Evolutionary conservation across 805 yeast species (phyloP).

Genomic region (Yarrowia yakushimensis): DNA sequence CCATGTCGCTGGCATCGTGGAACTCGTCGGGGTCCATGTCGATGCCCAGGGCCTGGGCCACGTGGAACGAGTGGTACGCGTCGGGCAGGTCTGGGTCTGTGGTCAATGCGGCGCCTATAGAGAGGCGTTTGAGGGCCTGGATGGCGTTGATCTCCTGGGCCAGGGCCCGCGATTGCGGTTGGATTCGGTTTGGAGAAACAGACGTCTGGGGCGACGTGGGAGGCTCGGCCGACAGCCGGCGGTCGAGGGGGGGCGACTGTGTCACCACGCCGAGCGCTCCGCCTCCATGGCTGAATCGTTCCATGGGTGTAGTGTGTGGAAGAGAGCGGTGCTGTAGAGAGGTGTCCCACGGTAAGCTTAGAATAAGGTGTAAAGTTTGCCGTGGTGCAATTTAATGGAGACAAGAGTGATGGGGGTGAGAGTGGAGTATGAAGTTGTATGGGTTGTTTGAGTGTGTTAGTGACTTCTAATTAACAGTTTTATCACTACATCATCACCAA

Average conservation of each 20-base stretch:
- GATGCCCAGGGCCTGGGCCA: conserved; percentile 21
- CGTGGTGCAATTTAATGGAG: too few relatives aligned
- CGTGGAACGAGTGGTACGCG: conserved; percentile 10
- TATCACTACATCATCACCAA: too few relatives aligned
- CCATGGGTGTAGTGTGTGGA: conserved; percentile 2
- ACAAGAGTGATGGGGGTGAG: too few relatives aligned
- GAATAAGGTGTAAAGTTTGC: not conserved
- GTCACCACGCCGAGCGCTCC: conserved; percentile 14
- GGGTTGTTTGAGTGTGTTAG: too few relatives aligned
- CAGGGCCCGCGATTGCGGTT: conserved; percentile 35
- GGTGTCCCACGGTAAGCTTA: not conserved
- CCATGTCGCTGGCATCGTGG: not conserved
- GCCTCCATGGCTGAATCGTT: conserved; percentile 23
- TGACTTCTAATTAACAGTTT: too few relatives aligned
- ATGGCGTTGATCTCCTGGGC: conserved; percentile 43
- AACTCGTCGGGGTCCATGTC: conserved; percentile 9
- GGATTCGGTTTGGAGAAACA: conserved; percentile 23
- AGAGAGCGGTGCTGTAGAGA: not conserved
- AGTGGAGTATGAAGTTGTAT: too few relatives aligned
- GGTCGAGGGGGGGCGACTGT: conserved; percentile 15
- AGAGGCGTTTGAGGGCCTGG: conserved; percentile 42
- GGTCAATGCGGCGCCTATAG: conserved; percentile 40
- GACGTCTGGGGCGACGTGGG: not conserved
- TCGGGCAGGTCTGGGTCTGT: conserved; percentile 43
- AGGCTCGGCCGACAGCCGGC: not conserved